These are phyloP conservation scores for Leishmania gerbilli DNA, from an alignment of 208 protist species.

Conservation along the genomic window DNA sequence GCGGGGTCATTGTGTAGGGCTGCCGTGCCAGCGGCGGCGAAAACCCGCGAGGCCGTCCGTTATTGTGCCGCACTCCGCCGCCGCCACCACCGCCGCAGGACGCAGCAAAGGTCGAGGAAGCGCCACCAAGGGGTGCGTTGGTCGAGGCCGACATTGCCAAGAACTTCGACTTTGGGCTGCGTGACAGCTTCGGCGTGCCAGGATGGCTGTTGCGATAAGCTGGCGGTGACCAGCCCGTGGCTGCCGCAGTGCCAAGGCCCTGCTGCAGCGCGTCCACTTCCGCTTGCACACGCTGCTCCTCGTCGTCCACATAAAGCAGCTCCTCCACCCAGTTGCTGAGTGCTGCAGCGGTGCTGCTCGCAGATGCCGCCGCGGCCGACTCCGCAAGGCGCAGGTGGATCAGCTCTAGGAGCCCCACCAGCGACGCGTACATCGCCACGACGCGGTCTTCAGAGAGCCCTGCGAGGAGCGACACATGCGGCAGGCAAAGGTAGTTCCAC, in stretches of 20 bases:
- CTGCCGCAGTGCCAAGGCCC: not conserved
- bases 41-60: not conserved
- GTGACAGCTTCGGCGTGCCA: constrained; percentile 22
- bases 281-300: constrained; percentile 9
- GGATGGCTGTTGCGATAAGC: constrained; percentile 29
- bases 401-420: constrained; percentile 70
- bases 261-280: not conserved
- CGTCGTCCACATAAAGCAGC: constrained; percentile 35
- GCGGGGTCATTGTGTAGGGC: constrained; percentile 29
- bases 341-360: not conserved
- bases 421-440: constrained; percentile 68
- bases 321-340: constrained; percentile 51
- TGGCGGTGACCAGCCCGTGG: constrained; percentile 21
- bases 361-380: not conserved
- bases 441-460: constrained; percentile 74
- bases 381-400: constrained; percentile 32
- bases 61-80: not conserved
- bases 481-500: constrained; percentile 57
- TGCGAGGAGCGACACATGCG: constrained; percentile 50
- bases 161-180: constrained; percentile 33
- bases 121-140: constrained; percentile 2
- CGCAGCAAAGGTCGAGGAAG: constrained; percentile 9
- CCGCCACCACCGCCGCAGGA: not conserved
- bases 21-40: constrained; percentile 17
- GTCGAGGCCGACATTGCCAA: constrained; percentile 14